These are phyloP conservation scores for Hygrophoropsis aurantiaca DNA, from an alignment of 768 basidiomycete genomes.

Conservation along the genomic window DNA sequence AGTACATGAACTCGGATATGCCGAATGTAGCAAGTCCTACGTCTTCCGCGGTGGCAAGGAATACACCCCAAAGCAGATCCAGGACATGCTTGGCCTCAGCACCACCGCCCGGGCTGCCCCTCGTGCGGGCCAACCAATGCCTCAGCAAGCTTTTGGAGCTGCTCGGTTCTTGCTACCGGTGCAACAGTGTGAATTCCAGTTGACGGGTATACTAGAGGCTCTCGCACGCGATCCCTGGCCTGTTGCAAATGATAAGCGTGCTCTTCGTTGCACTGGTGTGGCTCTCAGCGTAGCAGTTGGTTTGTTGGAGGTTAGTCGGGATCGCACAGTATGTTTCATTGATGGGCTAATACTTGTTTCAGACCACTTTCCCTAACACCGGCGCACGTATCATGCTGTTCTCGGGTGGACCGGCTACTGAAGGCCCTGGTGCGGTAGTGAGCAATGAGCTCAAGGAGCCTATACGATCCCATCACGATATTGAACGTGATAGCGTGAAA, in stretches of 20 bases:
- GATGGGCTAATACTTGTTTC: background rate
- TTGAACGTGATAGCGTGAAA: conserved; percentile 94
- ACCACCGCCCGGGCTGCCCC: conserved; percentile 80
- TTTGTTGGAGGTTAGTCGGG: conserved; percentile 67
- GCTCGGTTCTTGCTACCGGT: conserved; percentile 91
- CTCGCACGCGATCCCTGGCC: conserved; percentile 95
- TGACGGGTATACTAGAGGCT: conserved; percentile 89
- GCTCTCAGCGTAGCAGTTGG: conserved; percentile 93
- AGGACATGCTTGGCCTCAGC: conserved; percentile 94
- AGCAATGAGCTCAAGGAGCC: conserved; percentile 94
- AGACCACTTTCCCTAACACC: conserved; percentile 92
- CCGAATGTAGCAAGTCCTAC: conserved; percentile 95
- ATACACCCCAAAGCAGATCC: conserved; percentile 93
- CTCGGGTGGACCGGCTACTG: conserved; percentile 91
- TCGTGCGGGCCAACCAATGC: conserved; percentile 81
- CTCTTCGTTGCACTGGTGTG: conserved; percentile 92
- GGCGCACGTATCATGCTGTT: conserved; percentile 97
- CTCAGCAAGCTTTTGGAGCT: conserved; percentile 79
- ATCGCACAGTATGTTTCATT: background rate
- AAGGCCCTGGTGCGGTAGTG: conserved; percentile 97
- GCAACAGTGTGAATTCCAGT: conserved; percentile 91
- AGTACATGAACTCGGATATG: conserved; percentile 97
- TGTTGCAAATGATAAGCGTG: conserved; percentile 90
- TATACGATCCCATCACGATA: conserved; percentile 98
- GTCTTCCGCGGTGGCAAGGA: conserved; percentile 99